Conservation (phyloP, 2,329 filamentous ascomycete genomes). For the Hypoxylon sp. region DNA sequence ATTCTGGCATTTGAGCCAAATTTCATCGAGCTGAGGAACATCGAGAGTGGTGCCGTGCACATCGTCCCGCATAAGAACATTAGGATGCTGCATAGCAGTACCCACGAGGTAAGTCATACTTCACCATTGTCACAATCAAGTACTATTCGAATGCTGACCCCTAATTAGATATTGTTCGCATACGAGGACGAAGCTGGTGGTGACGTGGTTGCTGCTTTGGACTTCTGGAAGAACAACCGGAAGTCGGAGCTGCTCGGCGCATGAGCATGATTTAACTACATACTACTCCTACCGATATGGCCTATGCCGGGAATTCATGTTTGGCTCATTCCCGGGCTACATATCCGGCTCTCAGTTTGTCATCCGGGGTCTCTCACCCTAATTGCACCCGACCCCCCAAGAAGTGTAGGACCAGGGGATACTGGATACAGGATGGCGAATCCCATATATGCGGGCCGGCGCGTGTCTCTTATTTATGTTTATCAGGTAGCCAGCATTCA, state of each 20-base stretch:
- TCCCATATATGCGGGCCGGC: conserved; percentile 32
- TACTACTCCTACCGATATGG: conserved; percentile 19
- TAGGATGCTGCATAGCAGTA: conserved; percentile 95
- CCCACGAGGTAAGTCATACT: conserved; percentile 79
- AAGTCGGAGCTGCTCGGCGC: conserved; percentile 53
- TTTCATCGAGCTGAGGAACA: conserved; percentile 95
- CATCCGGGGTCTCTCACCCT: conserved; percentile 12
- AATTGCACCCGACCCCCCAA: too few species aligned
- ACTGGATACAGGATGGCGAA: conserved; percentile 44
- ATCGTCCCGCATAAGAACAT: conserved; percentile 97
- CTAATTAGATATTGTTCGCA: conserved; percentile 85
- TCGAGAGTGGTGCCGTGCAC: conserved; percentile 93
- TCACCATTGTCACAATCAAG: too few species aligned
- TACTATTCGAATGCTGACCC: conserved; percentile 41
- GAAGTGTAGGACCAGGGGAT: conserved; percentile 45
- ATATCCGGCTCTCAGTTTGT: conserved; percentile 25
- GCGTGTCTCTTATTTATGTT: conserved; percentile 21
- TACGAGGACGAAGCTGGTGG: conserved; percentile 96
- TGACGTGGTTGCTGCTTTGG: conserved; percentile 91
- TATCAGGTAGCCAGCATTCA: conserved; percentile 18
- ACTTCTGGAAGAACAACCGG: conserved; percentile 86
- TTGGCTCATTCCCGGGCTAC: conserved; percentile 22
- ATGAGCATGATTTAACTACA: conserved; percentile 33
- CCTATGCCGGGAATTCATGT: conserved; percentile 14
- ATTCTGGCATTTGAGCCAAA: conserved; percentile 97